Evolutionary conservation across 1,284 basidiomycete genomes (phyloP), one percentile per base, ranked within the genome.

Genomic region (Exobasidium cylindrosporum): DNA sequence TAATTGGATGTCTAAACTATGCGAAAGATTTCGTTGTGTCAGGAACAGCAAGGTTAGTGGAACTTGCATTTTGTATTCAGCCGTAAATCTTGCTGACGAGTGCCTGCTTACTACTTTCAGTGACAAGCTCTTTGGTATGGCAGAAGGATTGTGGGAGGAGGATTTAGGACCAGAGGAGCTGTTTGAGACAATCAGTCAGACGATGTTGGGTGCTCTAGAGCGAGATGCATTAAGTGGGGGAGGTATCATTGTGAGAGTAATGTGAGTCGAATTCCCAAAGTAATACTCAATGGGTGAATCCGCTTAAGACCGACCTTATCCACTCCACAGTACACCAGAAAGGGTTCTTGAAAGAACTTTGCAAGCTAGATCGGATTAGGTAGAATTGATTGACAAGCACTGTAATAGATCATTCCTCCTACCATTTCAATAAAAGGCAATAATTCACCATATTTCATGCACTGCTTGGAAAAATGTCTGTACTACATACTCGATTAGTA

Each of bases 111-210:
- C 35, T 17, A 10, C 35, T 17, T n/a, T 24, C 28, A 69, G 88
- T 70, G 86, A 88, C 74, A 97, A 97, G 83, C 83, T 99, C 71
- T 97, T 89, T 78, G 96, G 96, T 88, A 88, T 96, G 71, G 96
- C 96, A 45, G 96, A 99, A 82, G 92, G 93, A 4, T 84, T 99
- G 45, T 99, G 96, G 96, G 95, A 99, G 82, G 92, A 94, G 4
- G 91, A 94, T 81, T 84, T 99, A 80, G 92, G 88, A 79, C 87
- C 94, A 13, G 96, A 98, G 80, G 96, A 98, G 81, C 83, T 99
- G 57, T 99, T 99, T 77, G 96, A 98, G 84, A 98, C 96, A 11
- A 93, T 97, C 76, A 92, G 92, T 24, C 96, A 99, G 82, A 95
- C 93, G 7, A 83, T 99, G 61, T 83, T 98, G 76, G 97, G 95